Evolutionary conservation across 2,329 filamentous ascomycete species (phyloP).

Genomic region (Aspergillus felis): DNA sequence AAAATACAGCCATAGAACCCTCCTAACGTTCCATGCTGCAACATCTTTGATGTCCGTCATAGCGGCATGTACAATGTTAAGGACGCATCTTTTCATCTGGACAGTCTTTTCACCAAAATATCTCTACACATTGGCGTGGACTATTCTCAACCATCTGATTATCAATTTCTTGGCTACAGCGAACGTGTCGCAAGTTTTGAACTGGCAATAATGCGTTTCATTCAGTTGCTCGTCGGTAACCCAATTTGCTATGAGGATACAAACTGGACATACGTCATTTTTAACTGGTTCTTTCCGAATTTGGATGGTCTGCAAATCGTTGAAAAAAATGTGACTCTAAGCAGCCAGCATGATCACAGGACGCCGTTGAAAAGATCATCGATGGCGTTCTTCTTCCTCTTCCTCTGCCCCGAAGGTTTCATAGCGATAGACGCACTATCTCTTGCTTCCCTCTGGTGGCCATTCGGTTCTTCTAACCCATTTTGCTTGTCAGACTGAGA

Average conservation of each 20-base stretch:
- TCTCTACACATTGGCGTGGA: conserved; percentile 88
- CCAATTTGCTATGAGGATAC: not conserved
- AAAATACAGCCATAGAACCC: conserved; percentile 51
- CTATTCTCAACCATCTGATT: conserved; percentile 71
- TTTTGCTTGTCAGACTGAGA: not conserved
- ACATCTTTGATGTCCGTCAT: conserved; percentile 70
- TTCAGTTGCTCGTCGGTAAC: not conserved
- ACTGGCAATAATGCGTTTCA: not conserved
- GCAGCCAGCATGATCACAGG: conserved; percentile 20
- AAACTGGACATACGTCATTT: not conserved
- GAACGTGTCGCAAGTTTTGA: conserved; percentile 7
- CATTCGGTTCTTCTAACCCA: conserved; percentile 1
- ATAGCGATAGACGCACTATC: conserved; percentile 4
- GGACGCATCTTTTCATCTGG: conserved; percentile 96
- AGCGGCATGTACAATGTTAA: conserved; percentile 76
- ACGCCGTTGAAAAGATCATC: conserved; percentile 68
- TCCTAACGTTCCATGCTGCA: conserved; percentile 69
- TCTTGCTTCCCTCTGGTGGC: conserved; percentile 8
- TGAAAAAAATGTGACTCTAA: not conserved
- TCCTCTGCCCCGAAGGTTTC: conserved; percentile 35
- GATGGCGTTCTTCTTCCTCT: conserved; percentile 61
- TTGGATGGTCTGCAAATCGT: not conserved
- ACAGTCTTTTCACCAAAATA: conserved; percentile 98
- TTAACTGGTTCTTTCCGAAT: not conserved
- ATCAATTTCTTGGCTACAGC: conserved; percentile 63